Conservation (phyloP, 2,329 filamentous ascomycete genomes). For the Bertia moriformis region DNA sequence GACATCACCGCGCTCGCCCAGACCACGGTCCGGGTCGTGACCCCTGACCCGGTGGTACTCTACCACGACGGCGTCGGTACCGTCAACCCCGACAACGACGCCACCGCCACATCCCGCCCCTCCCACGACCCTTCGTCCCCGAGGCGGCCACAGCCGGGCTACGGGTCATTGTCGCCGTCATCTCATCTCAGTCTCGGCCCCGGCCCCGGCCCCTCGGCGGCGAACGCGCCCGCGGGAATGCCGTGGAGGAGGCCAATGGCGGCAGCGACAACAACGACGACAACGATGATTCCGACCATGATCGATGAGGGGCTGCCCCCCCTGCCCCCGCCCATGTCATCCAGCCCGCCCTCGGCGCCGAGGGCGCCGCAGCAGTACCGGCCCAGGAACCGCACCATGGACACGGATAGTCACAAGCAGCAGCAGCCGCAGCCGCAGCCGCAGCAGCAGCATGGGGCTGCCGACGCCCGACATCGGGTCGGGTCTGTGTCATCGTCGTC, state of each 20-base stretch:
- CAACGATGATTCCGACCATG: no score
- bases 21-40: not conserved
- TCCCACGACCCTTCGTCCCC: not conserved
- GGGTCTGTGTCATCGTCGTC: not conserved
- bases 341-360: not conserved
- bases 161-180: no score
- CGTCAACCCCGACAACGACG: no score
- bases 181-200: not conserved
- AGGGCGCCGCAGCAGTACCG: not conserved
- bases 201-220: no score
- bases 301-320: no score
- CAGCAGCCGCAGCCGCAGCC: not conserved
- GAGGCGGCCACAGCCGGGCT: no score
- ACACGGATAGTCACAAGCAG: not conserved
- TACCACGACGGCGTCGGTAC: not conserved
- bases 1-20: not conserved
- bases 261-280: no score
- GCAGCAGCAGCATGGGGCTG: no score
- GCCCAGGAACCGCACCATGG: not conserved
- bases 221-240: no score
- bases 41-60: not conserved
- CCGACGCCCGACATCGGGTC: not conserved
- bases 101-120: no score
- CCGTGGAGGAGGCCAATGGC: no score
- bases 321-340: not conserved